These are phyloP conservation scores for Fagopyrum esculentum DNA, from an alignment of 148 eudicot species.

Conservation along the genomic window DNA sequence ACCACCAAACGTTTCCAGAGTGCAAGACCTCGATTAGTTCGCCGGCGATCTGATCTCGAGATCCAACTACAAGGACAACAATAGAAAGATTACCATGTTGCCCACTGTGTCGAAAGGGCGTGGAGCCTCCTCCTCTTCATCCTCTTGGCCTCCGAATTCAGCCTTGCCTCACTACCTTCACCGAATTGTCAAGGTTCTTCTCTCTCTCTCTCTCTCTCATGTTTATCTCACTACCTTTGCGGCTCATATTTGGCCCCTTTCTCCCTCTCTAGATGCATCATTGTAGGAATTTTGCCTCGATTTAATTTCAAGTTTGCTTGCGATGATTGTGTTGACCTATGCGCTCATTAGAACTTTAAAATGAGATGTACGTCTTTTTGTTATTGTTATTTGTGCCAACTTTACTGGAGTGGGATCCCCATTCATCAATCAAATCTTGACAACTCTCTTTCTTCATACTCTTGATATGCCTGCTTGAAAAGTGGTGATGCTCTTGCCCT, in stretches of 20 bases:
- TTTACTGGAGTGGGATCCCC: neutral
- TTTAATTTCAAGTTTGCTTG: neutral
- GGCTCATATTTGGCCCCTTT: neutral
- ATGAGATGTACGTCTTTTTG: neutral
- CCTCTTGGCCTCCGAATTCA: constrained; percentile 42
- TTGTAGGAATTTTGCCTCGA: neutral
- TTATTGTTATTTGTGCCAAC: neutral
- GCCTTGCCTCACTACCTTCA: constrained; percentile 69
- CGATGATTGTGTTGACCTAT: neutral
- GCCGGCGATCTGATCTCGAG: constrained; percentile 20
- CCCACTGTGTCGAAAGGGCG: constrained; percentile 64
- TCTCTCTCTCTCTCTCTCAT: neutral
- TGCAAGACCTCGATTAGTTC: neutral
- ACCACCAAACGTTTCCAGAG: neutral
- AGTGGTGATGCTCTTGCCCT: neutral
- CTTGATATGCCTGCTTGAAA: neutral
- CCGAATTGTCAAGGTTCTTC: constrained; percentile 56
- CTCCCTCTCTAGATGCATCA: constrained; percentile 17
- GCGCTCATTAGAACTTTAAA: neutral
- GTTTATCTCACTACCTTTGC: neutral
- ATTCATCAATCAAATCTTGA: neutral
- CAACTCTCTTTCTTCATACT: neutral
- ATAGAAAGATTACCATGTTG: constrained; percentile 29
- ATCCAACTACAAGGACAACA: constrained; percentile 10
- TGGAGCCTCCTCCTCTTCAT: constrained; percentile 26